phyloP scores from a whole-genome alignment of 805 yeast species.

The Cyberlindnera lachancei region DNA sequence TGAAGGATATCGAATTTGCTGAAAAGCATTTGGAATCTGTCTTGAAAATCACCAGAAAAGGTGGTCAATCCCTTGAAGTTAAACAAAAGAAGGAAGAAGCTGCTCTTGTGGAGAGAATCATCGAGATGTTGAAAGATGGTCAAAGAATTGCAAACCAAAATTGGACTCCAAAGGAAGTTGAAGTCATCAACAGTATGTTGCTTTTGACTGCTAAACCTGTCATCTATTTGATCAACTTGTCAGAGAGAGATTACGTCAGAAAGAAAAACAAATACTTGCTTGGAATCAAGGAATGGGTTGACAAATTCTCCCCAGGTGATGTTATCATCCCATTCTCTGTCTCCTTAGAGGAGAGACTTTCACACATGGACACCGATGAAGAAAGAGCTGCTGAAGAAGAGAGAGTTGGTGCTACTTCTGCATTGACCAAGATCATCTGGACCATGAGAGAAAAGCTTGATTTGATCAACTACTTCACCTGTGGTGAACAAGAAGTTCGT shows the following conservation, averaged over 20 bases:
- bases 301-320: conserved; percentile 80
- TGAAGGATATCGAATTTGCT: conserved; percentile 94
- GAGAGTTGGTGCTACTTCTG: conserved; percentile 64
- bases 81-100: conserved; percentile 86
- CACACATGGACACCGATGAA: conserved; percentile 78
- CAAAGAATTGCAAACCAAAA: conserved; percentile 79
- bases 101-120: conserved; percentile 63
- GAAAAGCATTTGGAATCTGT: conserved; percentile 73
- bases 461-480: conserved; percentile 89
- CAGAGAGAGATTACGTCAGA: conserved; percentile 81
- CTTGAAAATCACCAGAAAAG: conserved; percentile 76
- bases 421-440: conserved; percentile 78
- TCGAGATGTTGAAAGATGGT: conserved; percentile 72
- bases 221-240: conserved; percentile 83
- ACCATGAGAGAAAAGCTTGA: conserved; percentile 83
- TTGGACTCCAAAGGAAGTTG: conserved; percentile 91
- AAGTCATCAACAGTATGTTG: conserved; percentile 75
- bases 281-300: conserved; percentile 86
- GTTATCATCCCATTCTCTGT: conserved; percentile 90
- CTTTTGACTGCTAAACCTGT: conserved; percentile 93
- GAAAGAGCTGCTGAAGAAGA: conserved; percentile 74
- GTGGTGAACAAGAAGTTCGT: conserved; percentile 94
- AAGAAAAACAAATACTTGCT: conserved; percentile 82
- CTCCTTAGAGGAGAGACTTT: conserved; percentile 83
- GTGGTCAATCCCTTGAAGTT: conserved; percentile 83